These are phyloP conservation scores for Leccinum boreale DNA, from an alignment of 768 basidiomycete species.

Conservation along the genomic window DNA sequence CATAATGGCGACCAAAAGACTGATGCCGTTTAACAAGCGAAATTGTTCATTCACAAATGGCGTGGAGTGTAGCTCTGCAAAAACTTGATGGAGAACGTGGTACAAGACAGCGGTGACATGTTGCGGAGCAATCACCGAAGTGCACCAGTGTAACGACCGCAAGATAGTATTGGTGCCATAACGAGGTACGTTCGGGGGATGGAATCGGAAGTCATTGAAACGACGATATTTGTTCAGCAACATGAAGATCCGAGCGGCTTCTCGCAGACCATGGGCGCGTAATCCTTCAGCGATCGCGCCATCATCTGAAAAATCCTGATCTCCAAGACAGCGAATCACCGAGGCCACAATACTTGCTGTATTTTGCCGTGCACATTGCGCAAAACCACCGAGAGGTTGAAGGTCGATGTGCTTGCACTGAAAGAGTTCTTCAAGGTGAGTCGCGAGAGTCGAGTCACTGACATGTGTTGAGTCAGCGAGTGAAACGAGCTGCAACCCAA, in stretches of 20 bases:
- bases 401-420: constrained; percentile 31
- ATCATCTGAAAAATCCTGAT: constrained; percentile 56
- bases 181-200: constrained; percentile 65
- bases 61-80: constrained; percentile 59
- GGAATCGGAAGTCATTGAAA: constrained; percentile 45
- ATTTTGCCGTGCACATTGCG: constrained; percentile 37
- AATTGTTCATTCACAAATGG: constrained; percentile 83
- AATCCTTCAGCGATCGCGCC: constrained; percentile 52
- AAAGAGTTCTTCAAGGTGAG: constrained; percentile 37
- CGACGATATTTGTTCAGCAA: constrained; percentile 52
- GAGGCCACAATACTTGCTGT: constrained; percentile 57
- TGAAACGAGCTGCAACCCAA: constrained; percentile 57
- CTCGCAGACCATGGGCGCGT: constrained; percentile 31
- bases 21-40: constrained; percentile 68
- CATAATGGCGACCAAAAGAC: constrained; percentile 68
- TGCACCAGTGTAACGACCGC: constrained; percentile 60
- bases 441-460: constrained; percentile 16
- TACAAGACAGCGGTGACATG: constrained; percentile 62
- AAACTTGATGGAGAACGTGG: constrained; percentile 72
- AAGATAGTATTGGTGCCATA: constrained; percentile 50
- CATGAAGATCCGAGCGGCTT: constrained; percentile 44
- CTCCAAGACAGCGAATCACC: constrained; percentile 61
- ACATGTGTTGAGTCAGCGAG: constrained; percentile 36
- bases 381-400: constrained; percentile 31
- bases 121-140: constrained; percentile 36